Conservation (phyloP, 129 eudicot species). For the Solidago caesia region DNA sequence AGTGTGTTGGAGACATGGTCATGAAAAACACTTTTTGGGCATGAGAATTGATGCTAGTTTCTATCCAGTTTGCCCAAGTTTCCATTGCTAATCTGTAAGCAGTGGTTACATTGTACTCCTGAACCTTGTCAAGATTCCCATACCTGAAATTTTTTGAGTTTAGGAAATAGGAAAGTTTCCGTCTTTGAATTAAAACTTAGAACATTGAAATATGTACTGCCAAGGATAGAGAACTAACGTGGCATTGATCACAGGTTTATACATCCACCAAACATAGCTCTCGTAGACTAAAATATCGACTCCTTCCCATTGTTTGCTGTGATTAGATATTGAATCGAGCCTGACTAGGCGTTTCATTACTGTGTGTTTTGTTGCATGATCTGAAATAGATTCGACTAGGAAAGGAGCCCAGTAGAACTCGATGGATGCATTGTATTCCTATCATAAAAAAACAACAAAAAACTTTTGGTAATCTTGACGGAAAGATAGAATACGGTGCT, state of each 20-base stretch:
- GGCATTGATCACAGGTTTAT: slow-evolving; percentile 79
- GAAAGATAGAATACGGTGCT: neutral
- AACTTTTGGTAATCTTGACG: neutral
- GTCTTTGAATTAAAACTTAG: neutral
- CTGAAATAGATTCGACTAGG: slow-evolving; percentile 86
- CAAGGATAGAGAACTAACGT: slow-evolving; percentile 46
- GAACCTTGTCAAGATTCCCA: slow-evolving; percentile 46
- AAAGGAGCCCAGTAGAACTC: slow-evolving; percentile 99
- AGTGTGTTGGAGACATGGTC: slow-evolving; percentile 95
- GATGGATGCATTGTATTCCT: slow-evolving; percentile 89
- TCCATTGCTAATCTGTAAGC: slow-evolving; percentile 84
- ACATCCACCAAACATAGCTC: slow-evolving; percentile 99
- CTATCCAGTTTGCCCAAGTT: slow-evolving; percentile 94
- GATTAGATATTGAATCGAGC: slow-evolving; percentile 73
- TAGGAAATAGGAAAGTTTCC: neutral
- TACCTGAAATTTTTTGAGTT: slow-evolving; percentile 36
- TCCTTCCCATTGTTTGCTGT: slow-evolving; percentile 82
- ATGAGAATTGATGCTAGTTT: slow-evolving; percentile 52
- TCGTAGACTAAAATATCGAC: slow-evolving; percentile 75
- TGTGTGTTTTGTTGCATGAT: slow-evolving; percentile 86
- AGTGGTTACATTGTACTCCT: slow-evolving; percentile 70
- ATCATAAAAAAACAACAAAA: slow-evolving; percentile 7
- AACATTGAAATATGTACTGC: neutral
- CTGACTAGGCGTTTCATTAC: slow-evolving; percentile 67
- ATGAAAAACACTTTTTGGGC: slow-evolving; percentile 70